Percentiles rank a stretch among this genome's conserved stretches.
Evolutionary conservation across 495 filamentous ascomycete genomes (phyloP).

Genomic region (Penicillium taxi): DNA sequence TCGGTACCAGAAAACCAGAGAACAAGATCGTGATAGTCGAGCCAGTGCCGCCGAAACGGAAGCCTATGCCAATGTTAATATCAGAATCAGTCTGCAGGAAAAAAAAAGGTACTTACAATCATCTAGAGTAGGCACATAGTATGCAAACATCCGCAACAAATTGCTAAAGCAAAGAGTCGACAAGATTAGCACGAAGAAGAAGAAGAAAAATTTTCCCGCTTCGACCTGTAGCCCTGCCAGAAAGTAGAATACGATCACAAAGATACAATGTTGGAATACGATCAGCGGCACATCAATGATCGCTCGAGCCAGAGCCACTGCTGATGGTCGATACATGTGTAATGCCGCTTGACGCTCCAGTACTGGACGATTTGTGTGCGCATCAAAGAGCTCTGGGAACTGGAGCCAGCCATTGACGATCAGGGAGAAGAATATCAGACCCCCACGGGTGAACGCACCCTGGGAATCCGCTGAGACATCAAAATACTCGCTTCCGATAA

Average conservation of each 20-base stretch:
- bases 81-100: too few relatives aligned
- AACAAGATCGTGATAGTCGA: too few relatives aligned
- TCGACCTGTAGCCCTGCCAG: constrained; percentile 60
- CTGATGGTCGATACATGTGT: constrained; percentile 70
- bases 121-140: too few relatives aligned
- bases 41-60: too few relatives aligned
- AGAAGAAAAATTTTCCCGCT: constrained; percentile 73
- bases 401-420: constrained; percentile 77
- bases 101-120: too few relatives aligned
- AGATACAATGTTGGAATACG: constrained; percentile 57
- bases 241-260: constrained; percentile 73
- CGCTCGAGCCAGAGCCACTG: constrained; percentile 73
- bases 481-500: constrained; percentile 51
- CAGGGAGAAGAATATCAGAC: constrained; percentile 65
- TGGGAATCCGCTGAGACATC: constrained; percentile 38
- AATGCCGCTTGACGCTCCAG: constrained; percentile 75
- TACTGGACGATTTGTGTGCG: constrained; percentile 66
- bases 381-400: constrained; percentile 61
- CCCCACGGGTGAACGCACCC: constrained; percentile 70
- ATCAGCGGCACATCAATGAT: constrained; percentile 69
- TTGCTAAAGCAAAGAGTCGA: too few relatives aligned
- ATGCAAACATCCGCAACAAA: too few relatives aligned
- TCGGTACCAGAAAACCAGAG: too few relatives aligned
- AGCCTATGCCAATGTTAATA: too few relatives aligned
- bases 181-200: constrained; percentile 61